Evolutionary conservation across 345 rosid genomes (phyloP), one percentile per base, ranked within the genome.

Genomic region (Anastatica hierochuntica): DNA sequence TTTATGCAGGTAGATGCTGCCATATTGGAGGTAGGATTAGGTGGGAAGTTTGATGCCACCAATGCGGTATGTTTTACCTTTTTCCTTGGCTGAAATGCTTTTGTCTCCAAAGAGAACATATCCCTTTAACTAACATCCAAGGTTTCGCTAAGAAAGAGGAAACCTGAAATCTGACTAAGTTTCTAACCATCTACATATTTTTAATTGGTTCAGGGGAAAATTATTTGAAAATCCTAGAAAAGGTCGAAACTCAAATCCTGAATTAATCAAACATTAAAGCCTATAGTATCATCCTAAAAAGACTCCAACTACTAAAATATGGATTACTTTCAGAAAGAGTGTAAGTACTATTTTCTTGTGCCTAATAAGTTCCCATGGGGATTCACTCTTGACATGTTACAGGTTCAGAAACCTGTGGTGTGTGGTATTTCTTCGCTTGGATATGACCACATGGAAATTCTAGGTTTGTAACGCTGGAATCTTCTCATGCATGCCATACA

Each of bases 391-490:
- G 40, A n/a, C 46, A 27, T 69, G 35, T 60, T 74, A 60, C 85
- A 90, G 98, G 82, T 90, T 68, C 81, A 77, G 72, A 70, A 61
- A 58, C 98, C 98, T 38, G 56, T 84, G 50, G 94, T 90, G 0
- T 90, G 98, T 41, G 98, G 95, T 53, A 63, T 90, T 68, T 46
- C 94, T 56, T 88, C 98, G 47, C 95, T 90, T 30, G 98, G 98
- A 58, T 90, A 77, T 70, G 98, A 90, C 63, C 98, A 90, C 78
- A 90, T 84, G 98, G 98, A 90, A 73, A 90, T 90, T 73, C 88
- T 90, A 58, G 98, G 98, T 90, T 78, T 71, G 98, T 87, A 45
- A 52, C n/a, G n/a, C 15, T 42, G 14, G 23, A 33, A 50, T 69
- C 65, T 9, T 63, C 30, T 55, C 23, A 37, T 43, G 48, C 49